phyloP scores from a whole-genome alignment of 2,329 filamentous ascomycete genomes.

The Thielaviopsis punctulata region DNA sequence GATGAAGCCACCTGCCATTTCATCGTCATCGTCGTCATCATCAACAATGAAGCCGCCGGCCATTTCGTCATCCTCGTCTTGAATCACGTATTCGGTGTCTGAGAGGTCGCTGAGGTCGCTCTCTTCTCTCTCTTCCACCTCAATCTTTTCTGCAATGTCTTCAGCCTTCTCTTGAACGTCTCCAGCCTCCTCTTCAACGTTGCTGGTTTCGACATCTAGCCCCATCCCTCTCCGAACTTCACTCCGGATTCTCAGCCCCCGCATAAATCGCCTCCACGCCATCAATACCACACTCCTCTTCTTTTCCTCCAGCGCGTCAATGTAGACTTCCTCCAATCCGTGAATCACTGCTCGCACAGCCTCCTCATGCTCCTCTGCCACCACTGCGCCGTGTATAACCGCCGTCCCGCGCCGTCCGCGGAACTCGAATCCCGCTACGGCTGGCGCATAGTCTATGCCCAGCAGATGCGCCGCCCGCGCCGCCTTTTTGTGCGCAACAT shows the following conservation, averaged over 20 bases:
- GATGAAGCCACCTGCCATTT: constrained; percentile 3
- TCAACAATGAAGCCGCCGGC: background rate
- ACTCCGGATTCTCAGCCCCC: constrained; percentile 59
- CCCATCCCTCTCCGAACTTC: constrained; percentile 30
- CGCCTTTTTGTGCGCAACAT: constrained; percentile 45
- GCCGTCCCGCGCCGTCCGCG: constrained; percentile 74
- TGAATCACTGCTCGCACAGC: constrained; percentile 53
- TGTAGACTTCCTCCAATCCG: constrained; percentile 48
- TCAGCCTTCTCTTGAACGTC: background rate
- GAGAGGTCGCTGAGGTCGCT: background rate
- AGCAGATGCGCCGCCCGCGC: constrained; percentile 56
- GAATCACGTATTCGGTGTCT: background rate
- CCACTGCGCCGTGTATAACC: constrained; percentile 59
- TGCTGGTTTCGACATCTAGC: no score
- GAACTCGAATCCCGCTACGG: constrained; percentile 81
- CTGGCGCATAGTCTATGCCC: constrained; percentile 73
- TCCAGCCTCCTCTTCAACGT: background rate
- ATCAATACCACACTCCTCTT: constrained; percentile 56
- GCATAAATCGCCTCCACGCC: constrained; percentile 51
- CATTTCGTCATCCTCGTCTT: background rate
- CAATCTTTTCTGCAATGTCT: no score
- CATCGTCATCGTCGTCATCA: constrained; percentile 2
- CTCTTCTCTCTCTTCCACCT: constrained; percentile 1
- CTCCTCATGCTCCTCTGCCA: constrained; percentile 53
- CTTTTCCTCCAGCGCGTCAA: constrained; percentile 48